Evolutionary conservation across 164 flowering plant species (phyloP), one percentile per base, ranked within the genome.

Genomic region (Aristolochia californica): DNA sequence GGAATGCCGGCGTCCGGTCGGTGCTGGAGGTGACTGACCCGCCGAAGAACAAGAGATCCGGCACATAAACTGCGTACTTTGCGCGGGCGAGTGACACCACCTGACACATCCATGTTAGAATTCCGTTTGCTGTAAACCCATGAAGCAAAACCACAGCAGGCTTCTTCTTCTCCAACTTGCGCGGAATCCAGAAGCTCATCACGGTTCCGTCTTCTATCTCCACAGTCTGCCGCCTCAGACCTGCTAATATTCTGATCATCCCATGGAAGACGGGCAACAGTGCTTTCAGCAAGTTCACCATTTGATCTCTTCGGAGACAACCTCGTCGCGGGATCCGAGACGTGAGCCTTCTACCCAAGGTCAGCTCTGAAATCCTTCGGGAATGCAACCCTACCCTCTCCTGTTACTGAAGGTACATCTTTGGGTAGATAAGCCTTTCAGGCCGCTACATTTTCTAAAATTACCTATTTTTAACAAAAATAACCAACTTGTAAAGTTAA

Each of bases 41-140:
- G 4, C 96, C 96, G 54, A 85, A 85, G 77, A 85, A 88, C 57
- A 88, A 75, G 16, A 88, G 88, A 70, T 88, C 93, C 5, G 96
- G 96, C 5, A 88, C 66, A 62, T 82, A 83, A 13, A 85, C 86
- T 0, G 76, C 59, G 64, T 85, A 88, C 25, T 85, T 75, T 34
- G 5, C 9, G 14, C 69, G 77, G 2, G 88, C 69, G 10, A 88
- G 61, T 0, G 96, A 67, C 2, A 81, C 84, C 0, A 82, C 80
- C 62, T 88, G 96, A 66, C 83, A 88, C 70, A 85, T 90, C 93
- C 96, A 88, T 5, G 93, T 88, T 1, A 83, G 88, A 1, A 85
- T 78, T 17, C 96, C 96, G 53, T 88, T 93, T 9, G 77, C 85
- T 0, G 93, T 93, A 48, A 88, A 88, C 4, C 96, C 96, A 52